Evolutionary conservation across 148 eudicot genomes (phyloP).

Genomic region (Rhododendron molle): DNA sequence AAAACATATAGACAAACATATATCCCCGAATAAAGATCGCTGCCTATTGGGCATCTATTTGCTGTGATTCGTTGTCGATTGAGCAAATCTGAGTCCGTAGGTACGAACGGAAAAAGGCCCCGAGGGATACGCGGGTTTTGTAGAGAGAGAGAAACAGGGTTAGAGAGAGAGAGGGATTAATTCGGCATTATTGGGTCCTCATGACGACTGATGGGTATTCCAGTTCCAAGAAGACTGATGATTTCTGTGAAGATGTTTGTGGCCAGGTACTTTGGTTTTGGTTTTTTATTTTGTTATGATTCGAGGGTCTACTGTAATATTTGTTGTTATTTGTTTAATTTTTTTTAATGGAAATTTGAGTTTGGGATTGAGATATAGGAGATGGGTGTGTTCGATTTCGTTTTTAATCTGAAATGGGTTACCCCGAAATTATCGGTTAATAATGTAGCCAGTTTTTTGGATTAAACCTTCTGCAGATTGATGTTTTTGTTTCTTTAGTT

Average conservation of each 20-base stretch:
- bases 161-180: neutral
- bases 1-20: neutral
- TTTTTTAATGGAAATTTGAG: neutral
- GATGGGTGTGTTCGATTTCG: neutral
- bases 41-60: neutral
- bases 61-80: conserved; percentile 1
- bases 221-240: conserved; percentile 62
- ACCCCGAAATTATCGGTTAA: neutral
- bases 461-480: neutral
- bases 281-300: neutral
- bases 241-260: conserved; percentile 44
- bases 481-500: neutral
- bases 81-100: neutral
- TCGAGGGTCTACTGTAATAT: neutral
- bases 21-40: neutral
- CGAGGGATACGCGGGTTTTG: neutral
- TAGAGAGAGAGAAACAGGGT: neutral
- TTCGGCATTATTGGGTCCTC: conserved; percentile 19
- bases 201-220: conserved; percentile 47
- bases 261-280: conserved; percentile 40
- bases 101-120: neutral
- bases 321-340: neutral
- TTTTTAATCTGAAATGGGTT: conserved; percentile 2
- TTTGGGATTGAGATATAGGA: neutral
- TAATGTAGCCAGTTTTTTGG: neutral